Evolutionary conservation across 768 basidiomycete genomes (phyloP), one percentile per base, ranked within the genome.

Genomic region (Tylopilus sp.): DNA sequence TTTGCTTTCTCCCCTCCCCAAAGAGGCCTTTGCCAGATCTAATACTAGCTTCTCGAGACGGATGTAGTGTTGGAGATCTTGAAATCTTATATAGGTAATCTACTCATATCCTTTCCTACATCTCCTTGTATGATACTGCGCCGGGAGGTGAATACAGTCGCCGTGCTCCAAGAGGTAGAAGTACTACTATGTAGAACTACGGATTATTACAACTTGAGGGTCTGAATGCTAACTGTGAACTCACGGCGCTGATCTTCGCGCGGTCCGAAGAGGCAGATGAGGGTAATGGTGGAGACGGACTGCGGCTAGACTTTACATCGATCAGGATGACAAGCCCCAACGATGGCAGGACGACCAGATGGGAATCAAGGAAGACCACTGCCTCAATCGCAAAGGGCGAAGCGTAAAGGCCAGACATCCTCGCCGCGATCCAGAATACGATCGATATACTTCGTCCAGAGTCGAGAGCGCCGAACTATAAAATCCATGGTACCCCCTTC

Each of bases 401-500:
- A 4, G 69, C 85, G 12, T 82, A 78, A 57, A 72, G 79, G 31
- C 78, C 79, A 3, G 83, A 86, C 45, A 74, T 86, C 9, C 67
- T 85, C 33, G 68, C 79, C 51, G 76, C 76, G 18, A 84, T 89
- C 40, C 82, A 83, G 53, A 64, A 68, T 11, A 75, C 73, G 48
- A 76, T 90, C 28, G 63, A 73, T 42, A 71, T 66, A 21, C 69
- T 87, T 18, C 74, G 81, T 53, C 63, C 65, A 0, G 81, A 83
- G 41, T 66, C 91, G 47, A 42, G 71, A 48, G 67, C 58, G 31
- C 69, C 91, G 18, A 90, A 87, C 61, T 67, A 87, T 26, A 82
- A 86, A 59, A 88, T 91, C 18, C 86, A 86, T 55, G 78, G 88
- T 86, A 58, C 31, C 48, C 8, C 6, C 15, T 39, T n/a, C 8